Percentiles rank a stretch among this genome's conserved stretches.
Conservation (phyloP, 768 basidiomycete genomes). For the Clathrus columnatus region DNA sequence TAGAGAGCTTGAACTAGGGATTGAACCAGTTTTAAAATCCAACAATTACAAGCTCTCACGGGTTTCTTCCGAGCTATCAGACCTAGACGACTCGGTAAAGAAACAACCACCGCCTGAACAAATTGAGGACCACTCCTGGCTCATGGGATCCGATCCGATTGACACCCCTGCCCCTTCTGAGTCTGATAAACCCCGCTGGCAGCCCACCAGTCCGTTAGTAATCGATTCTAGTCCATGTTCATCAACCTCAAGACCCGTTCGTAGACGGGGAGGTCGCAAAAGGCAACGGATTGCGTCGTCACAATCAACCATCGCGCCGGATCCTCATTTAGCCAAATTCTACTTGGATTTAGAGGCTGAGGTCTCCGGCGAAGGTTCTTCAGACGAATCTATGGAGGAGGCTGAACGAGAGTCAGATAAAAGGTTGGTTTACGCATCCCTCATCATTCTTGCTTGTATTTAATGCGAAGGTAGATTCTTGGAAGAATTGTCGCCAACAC, state of each 20-base stretch:
- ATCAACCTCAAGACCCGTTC: constrained; percentile 30
- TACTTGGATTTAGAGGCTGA: constrained; percentile 55
- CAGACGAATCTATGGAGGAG: constrained; percentile 37
- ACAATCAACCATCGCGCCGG: not conserved
- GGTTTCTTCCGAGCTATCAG: not conserved
- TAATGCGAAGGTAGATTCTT: constrained; percentile 29
- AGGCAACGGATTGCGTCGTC: constrained; percentile 2
- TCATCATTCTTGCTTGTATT: not conserved
- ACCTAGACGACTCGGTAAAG: constrained; percentile 16
- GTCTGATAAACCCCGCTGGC: constrained; percentile 3
- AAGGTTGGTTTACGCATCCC: constrained; percentile 23
- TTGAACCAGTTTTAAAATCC: constrained; percentile 13
- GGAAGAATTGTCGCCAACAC: constrained; percentile 54
- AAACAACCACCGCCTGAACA: constrained; percentile 10
- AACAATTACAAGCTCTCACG: constrained; percentile 2
- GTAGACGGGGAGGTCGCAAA: constrained; percentile 25
- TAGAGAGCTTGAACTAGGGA: constrained; percentile 42
- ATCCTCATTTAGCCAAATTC: not conserved
- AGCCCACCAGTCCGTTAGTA: not conserved
- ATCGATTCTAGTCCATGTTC: constrained; percentile 20
- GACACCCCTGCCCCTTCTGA: not conserved
- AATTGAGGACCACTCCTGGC: constrained; percentile 10
- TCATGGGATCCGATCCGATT: constrained; percentile 14
- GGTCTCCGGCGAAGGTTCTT: constrained; percentile 73
- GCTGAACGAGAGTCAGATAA: constrained; percentile 59